Evolutionary conservation across 371 early-diverging fungal genomes (phyloP).

Genomic region (Rhizomucor pusillus): DNA sequence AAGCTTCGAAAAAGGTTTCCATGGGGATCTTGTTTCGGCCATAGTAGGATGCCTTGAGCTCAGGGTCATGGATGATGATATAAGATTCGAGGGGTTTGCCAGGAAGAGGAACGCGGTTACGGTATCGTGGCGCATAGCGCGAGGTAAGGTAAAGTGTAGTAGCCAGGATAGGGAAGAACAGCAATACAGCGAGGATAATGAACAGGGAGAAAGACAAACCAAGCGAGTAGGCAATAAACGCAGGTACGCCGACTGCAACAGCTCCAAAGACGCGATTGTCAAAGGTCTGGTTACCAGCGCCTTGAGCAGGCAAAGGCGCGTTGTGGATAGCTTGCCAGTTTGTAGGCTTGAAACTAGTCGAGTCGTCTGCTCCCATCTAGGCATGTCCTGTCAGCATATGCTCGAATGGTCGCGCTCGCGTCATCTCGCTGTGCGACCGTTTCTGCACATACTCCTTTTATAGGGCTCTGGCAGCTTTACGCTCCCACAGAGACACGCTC

Average conservation of each 20-base stretch:
- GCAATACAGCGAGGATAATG: slow-evolving; percentile 55
- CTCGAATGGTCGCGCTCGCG: too few species aligned
- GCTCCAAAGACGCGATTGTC: slow-evolving; percentile 60
- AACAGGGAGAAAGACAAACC: slow-evolving; percentile 59
- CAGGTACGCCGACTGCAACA: slow-evolving; percentile 60
- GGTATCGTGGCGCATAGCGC: slow-evolving; percentile 64
- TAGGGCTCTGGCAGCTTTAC: too few species aligned
- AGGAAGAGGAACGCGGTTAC: slow-evolving; percentile 74
- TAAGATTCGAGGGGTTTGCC: slow-evolving; percentile 82
- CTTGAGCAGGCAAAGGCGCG: slow-evolving; percentile 69
- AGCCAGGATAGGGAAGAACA: slow-evolving; percentile 71
- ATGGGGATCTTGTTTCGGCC: slow-evolving; percentile 90
- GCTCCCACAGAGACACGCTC: too few species aligned
- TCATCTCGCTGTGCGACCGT: too few species aligned
- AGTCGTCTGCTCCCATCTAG: slow-evolving; percentile 15
- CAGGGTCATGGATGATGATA: slow-evolving; percentile 82
- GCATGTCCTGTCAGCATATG: too few species aligned
- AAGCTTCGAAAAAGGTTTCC: slow-evolving; percentile 94
- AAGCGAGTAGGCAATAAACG: slow-evolving; percentile 54
- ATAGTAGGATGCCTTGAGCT: slow-evolving; percentile 67
- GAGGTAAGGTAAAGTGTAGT: slow-evolving; percentile 62
- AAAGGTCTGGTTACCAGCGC: slow-evolving; percentile 77
- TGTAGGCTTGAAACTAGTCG: slow-evolving; percentile 47
- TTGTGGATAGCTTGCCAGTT: slow-evolving; percentile 58
- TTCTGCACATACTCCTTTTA: too few species aligned